Evolutionary conservation across 129 eudicot species (phyloP).

Genomic region (Solidago caesia): DNA sequence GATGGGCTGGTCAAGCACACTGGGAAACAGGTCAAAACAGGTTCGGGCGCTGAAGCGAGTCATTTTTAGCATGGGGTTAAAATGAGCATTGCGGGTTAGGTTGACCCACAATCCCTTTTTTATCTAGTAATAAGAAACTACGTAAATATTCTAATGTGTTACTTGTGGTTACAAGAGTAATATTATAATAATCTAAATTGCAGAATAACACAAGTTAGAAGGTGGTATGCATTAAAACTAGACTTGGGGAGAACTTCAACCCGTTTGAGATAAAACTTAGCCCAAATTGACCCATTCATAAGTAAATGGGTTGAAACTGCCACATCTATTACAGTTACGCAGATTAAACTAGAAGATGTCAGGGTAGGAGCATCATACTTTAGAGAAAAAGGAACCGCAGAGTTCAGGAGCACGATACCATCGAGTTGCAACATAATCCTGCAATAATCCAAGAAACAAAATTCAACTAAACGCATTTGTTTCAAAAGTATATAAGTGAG

Average conservation of each 20-base stretch:
- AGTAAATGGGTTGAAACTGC: background rate
- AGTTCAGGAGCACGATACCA: constrained; percentile 98
- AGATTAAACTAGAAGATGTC: background rate
- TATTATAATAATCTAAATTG: too few species aligned
- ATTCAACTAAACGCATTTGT: constrained; percentile 1
- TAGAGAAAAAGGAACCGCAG: constrained; percentile 90
- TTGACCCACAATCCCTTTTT: too few species aligned
- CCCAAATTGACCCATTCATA: constrained; percentile 5
- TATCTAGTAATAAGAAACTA: too few species aligned
- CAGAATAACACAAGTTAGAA: too few species aligned
- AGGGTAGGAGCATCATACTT: constrained; percentile 41
- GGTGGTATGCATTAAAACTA: too few species aligned
- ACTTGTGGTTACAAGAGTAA: too few species aligned
- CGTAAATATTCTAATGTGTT: too few species aligned
- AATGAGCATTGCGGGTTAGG: too few species aligned
- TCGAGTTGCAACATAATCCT: constrained; percentile 91
- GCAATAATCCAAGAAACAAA: constrained; percentile 14
- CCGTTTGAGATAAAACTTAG: background rate
- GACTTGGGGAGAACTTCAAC: background rate
- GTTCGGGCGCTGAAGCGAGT: background rate
- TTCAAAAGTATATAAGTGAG: background rate
- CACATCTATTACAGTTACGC: background rate
- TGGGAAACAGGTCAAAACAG: background rate
- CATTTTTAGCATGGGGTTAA: background rate
- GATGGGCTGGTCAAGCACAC: background rate